These are phyloP conservation scores for Botryotinia calthae DNA, from an alignment of 2,329 filamentous ascomycete genomes.

Conservation along the genomic window DNA sequence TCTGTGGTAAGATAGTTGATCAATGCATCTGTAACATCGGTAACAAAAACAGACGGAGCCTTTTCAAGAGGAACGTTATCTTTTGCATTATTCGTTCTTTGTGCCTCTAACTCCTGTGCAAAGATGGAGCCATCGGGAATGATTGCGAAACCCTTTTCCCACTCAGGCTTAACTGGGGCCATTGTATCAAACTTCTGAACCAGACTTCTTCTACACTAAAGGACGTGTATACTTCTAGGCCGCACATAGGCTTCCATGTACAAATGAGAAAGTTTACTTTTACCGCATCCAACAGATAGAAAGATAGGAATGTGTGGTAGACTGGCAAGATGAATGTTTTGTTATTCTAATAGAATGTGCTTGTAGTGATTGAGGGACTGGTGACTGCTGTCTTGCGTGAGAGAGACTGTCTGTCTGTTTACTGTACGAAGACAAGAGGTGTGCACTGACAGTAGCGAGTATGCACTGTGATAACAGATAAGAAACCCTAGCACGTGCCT, in stretches of 20 bases:
- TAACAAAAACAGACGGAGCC: background rate
- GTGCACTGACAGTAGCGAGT: background rate
- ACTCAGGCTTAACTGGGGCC: background rate
- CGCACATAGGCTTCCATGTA: background rate
- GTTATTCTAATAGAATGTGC: background rate
- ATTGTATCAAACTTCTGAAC: background rate
- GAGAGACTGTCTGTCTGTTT: background rate
- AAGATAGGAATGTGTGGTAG: background rate
- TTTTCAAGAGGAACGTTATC: background rate
- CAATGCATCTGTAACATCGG: background rate
- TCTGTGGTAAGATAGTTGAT: constrained; percentile 1
- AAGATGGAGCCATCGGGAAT: background rate
- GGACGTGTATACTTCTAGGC: background rate
- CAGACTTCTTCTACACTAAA: background rate
- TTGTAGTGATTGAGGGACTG: background rate
- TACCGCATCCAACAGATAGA: background rate
- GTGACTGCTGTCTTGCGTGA: background rate
- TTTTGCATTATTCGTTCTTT: background rate
- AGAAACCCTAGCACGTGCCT: background rate
- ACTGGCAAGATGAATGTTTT: background rate
- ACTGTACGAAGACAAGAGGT: background rate
- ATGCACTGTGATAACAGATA: constrained; percentile 4
- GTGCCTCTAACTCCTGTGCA: constrained; percentile 1
- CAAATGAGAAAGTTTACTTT: background rate
- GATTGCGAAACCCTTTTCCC: background rate